Conservation (phyloP, 2,329 filamentous ascomycete genomes). For the Apiospora arundinis region DNA sequence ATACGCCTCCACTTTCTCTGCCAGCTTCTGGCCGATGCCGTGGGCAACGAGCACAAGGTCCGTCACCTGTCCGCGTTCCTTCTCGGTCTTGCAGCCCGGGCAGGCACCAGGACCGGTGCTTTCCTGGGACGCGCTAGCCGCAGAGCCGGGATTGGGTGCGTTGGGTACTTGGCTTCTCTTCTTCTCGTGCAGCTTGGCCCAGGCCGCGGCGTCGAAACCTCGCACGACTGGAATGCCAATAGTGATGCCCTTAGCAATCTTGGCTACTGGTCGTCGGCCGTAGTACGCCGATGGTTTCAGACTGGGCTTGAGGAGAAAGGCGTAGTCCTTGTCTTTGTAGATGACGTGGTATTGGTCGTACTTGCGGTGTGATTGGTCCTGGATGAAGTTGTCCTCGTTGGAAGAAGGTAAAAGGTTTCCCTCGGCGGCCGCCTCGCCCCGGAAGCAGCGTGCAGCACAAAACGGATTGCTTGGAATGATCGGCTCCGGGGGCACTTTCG, state of each 20-base stretch:
- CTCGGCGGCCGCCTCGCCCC: slow-evolving; percentile 64
- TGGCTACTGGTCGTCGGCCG: slow-evolving; percentile 78
- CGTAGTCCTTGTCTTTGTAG: slow-evolving; percentile 78
- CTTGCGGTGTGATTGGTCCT: slow-evolving; percentile 55
- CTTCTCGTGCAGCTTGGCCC: slow-evolving; percentile 73
- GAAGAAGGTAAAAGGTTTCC: slow-evolving; percentile 45
- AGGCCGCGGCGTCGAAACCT: slow-evolving; percentile 80
- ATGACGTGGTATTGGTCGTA: slow-evolving; percentile 84
- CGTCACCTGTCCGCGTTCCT: slow-evolving; percentile 73
- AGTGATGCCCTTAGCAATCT: slow-evolving; percentile 81
- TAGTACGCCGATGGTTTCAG: slow-evolving; percentile 86
- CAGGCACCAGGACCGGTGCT: slow-evolving; percentile 44
- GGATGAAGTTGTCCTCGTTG: slow-evolving; percentile 47
- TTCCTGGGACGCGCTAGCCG: slow-evolving; percentile 36
- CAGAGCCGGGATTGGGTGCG: slow-evolving; percentile 32
- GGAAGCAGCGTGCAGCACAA: slow-evolving; percentile 65
- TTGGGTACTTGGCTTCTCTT: slow-evolving; percentile 37
- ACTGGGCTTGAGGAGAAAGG: slow-evolving; percentile 86
- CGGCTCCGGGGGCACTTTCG: slow-evolving; percentile 42
- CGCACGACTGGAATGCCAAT: slow-evolving; percentile 89
- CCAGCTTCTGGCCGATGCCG: slow-evolving; percentile 95
- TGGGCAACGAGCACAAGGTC: slow-evolving; percentile 92
- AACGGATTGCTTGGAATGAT: slow-evolving; percentile 60
- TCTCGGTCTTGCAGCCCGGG: slow-evolving; percentile 67
- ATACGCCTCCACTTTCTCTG: slow-evolving; percentile 92